Base-by-base conservation (phyloP, 257 asterid species). In the Oldenlandia corymbosa region DNA sequence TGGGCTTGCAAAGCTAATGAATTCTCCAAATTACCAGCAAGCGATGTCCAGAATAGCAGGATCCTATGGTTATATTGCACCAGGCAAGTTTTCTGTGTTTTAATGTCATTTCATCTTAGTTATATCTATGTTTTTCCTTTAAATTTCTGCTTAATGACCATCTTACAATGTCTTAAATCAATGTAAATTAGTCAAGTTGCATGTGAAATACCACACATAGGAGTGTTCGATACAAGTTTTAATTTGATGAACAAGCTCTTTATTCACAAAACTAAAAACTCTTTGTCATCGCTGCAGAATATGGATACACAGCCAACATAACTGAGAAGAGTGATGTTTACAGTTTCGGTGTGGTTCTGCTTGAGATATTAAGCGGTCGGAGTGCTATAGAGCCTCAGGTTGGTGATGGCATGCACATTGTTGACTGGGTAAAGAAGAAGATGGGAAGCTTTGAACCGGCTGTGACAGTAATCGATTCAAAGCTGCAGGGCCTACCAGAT, bases 381-480 rank as follows among this genome's bases (percentile, higher is more conserved):
- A 86, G 97, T 3, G 96, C 95, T 0, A 87, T 91, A 4, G 95
- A 85, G 45, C 75, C 94, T 28, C 96, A 88, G 60, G 71, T 80
- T 23, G 98, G 92, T 6, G 92, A 91, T 31, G 95, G 96, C 7
- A 82, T 82, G 30, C 98, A 91, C 79, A 86, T 91, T 0, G 98
- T 88, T 21, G 98, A 91, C 74, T 88, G 98, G 98, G 96, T 91
- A 58, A 86, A 79, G 86, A 88, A 79, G 90, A 91, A 88, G 73
- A 91, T 91, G 96, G 98, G 94, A 68, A 88, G 98, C 88, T 91
- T 68, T 49, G 98, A 91, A 66, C 98, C 98, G 23, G 95, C 95
- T 28, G 72, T 78, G 28, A 71, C 94, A 2, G 64, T 91, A 52
- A 86, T 91, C 10, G 96, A 91, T 36, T 36, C 85, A 12, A 86